These are phyloP conservation scores for Exidia glandulosa DNA, from an alignment of 768 basidiomycete species.

Conservation along the genomic window DNA sequence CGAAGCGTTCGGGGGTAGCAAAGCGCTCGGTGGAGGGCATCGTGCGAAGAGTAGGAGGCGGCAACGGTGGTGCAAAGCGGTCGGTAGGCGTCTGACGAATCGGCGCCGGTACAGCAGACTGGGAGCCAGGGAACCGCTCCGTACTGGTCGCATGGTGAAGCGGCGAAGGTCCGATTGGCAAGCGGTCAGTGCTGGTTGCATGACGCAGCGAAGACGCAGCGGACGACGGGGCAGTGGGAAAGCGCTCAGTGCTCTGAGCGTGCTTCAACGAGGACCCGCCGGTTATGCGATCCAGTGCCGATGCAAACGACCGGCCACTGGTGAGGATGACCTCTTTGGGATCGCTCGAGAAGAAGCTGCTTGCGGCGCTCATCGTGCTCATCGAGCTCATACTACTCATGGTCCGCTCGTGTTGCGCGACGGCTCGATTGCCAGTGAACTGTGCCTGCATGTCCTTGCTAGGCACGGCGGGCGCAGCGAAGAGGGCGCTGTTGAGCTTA, in stretches of 20 bases:
- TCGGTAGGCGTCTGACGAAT: neutral
- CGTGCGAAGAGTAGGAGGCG: neutral
- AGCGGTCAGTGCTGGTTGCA: neutral
- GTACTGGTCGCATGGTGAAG: neutral
- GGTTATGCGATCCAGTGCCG: neutral
- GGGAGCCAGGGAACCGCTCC: neutral
- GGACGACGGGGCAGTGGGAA: too few relatives aligned
- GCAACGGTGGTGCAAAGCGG: neutral
- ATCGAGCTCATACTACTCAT: neutral
- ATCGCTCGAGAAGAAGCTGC: neutral
- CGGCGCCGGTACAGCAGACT: too few relatives aligned
- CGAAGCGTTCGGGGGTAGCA: neutral
- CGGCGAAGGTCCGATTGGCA: neutral
- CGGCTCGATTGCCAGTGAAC: neutral
- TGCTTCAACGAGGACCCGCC: neutral
- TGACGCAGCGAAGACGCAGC: neutral
- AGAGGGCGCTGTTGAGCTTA: neutral
- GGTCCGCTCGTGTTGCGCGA: neutral
- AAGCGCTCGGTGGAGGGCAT: neutral
- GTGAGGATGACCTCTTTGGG: neutral
- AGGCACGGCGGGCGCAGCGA: neutral
- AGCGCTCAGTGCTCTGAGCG: too few relatives aligned
- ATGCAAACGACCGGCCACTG: neutral
- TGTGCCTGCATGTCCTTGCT: neutral
- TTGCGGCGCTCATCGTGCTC: neutral